phyloP scores from a whole-genome alignment of 176 grass and related monocot species.

The Oryza longistaminata region DNA sequence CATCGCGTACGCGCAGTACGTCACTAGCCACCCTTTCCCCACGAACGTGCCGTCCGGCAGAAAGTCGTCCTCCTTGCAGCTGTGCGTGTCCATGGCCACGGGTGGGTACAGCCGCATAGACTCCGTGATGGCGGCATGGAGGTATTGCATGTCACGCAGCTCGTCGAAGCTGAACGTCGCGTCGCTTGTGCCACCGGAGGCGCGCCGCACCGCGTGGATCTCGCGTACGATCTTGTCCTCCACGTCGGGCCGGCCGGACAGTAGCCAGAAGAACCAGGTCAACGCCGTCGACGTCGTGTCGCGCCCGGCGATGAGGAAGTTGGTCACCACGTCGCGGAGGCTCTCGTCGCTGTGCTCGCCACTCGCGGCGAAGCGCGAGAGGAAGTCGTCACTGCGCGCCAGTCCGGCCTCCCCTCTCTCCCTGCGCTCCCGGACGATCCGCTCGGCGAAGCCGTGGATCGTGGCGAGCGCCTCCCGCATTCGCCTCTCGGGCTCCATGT shows the following conservation, averaged over 20 bases:
- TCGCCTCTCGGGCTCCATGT: conserved; percentile 47
- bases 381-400: conserved; percentile 42
- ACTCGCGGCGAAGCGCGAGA: conserved; percentile 52
- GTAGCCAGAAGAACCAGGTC: conserved; percentile 84
- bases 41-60: conserved; percentile 59
- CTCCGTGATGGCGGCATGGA: conserved; percentile 61
- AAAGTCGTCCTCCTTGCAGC: conserved; percentile 50
- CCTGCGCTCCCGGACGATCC: conserved; percentile 41
- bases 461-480: conserved; percentile 37
- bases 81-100: conserved; percentile 47
- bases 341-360: conserved; percentile 44
- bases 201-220: conserved; percentile 28
- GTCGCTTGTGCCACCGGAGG: neutral
- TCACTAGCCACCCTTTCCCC: conserved; percentile 52
- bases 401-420: conserved; percentile 9
- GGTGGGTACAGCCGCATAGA: conserved; percentile 77
- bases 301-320: conserved; percentile 66
- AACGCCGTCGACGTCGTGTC: conserved; percentile 76
- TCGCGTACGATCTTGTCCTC: conserved; percentile 55
- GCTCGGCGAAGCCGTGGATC: conserved; percentile 47
- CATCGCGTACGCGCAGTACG: conserved; percentile 58
- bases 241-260: conserved; percentile 44
- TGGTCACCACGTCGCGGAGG: conserved; percentile 63
- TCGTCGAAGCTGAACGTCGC: conserved; percentile 53
- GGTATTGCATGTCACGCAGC: conserved; percentile 60